These are phyloP conservation scores for Cyanophora paradoxa DNA, from an alignment of 78 protist species.

Conservation along the genomic window DNA sequence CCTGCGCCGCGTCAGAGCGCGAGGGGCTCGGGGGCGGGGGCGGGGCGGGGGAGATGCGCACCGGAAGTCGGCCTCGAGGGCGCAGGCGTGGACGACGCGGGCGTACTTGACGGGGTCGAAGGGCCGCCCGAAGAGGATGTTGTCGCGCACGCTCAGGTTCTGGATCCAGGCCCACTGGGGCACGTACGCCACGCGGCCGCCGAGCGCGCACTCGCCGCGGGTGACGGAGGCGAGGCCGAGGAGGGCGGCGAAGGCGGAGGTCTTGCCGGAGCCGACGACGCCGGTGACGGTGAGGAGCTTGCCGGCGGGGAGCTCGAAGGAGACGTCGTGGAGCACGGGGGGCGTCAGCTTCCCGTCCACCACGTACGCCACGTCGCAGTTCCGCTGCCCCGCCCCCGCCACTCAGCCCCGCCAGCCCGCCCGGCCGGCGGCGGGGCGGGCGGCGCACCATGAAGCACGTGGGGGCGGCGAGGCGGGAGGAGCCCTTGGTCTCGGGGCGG, in stretches of 20 bases:
- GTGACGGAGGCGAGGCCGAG: constrained; percentile 8
- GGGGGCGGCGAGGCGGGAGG: not conserved
- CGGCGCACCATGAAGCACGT: no score
- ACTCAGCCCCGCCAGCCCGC: no score
- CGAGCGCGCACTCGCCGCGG: not conserved
- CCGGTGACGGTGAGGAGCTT: constrained; percentile 19
- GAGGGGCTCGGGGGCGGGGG: no score
- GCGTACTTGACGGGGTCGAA: constrained; percentile 22
- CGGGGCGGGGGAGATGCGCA: no score
- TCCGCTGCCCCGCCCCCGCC: no score
- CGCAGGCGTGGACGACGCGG: constrained; percentile 6
- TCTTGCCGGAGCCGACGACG: constrained; percentile 26
- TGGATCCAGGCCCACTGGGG: constrained; percentile 71
- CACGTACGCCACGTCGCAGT: no score
- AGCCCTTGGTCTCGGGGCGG: not conserved
- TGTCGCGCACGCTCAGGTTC: constrained; percentile 74
- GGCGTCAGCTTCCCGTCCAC: no score
- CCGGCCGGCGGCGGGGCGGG: no score
- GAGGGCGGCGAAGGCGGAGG: constrained; percentile 24
- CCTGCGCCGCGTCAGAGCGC: no score
- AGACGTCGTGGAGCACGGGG: constrained; percentile 8
- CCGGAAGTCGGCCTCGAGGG: constrained; percentile 27
- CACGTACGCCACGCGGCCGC: constrained; percentile 27
- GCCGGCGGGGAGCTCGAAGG: not conserved
- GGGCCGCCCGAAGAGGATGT: constrained; percentile 53